Evolutionary conservation across 129 eudicot genomes (phyloP).

Genomic region (Solidago caesia): DNA sequence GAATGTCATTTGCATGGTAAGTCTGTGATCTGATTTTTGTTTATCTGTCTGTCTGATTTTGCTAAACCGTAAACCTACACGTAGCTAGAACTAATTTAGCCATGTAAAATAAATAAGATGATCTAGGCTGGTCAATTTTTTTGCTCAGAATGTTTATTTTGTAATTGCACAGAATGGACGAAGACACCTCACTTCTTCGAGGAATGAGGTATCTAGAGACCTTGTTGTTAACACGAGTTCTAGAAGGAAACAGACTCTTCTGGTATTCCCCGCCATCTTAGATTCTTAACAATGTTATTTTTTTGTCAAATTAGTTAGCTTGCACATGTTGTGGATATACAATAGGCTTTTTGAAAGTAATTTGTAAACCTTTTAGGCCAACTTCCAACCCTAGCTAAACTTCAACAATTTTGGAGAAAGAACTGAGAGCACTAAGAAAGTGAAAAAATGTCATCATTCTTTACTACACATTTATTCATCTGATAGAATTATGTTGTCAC

Average conservation of each 20-base stretch:
- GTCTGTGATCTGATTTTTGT: slow-evolving; percentile 40
- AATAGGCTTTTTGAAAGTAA: slow-evolving; percentile 10
- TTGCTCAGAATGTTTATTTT: slow-evolving; percentile 29
- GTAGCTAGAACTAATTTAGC: slow-evolving; percentile 28
- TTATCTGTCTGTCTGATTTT: slow-evolving; percentile 12
- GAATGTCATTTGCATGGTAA: slow-evolving; percentile 97
- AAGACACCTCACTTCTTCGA: slow-evolving; percentile 89
- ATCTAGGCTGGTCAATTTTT: slow-evolving; percentile 3
- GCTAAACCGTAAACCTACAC: slow-evolving; percentile 13
- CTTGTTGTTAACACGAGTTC: slow-evolving; percentile 79
- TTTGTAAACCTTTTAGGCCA: background rate
- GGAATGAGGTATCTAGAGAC: slow-evolving; percentile 97
- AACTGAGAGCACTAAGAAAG: slow-evolving; percentile 12
- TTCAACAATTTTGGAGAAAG: background rate
- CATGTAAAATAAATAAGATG: slow-evolving; percentile 2
- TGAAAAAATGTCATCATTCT: background rate
- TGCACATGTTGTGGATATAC: slow-evolving; percentile 12
- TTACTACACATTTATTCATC: background rate
- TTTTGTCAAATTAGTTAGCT: slow-evolving; percentile 1
- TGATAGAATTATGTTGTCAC: slow-evolving; percentile 6
- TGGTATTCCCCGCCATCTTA: slow-evolving; percentile 45
- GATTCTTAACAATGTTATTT: slow-evolving; percentile 17
- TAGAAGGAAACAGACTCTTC: slow-evolving; percentile 79
- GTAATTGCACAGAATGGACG: slow-evolving; percentile 76
- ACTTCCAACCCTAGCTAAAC: background rate